phyloP scores from a whole-genome alignment of 2,329 filamentous ascomycete species.

The Cryphonectria carpinicola region DNA sequence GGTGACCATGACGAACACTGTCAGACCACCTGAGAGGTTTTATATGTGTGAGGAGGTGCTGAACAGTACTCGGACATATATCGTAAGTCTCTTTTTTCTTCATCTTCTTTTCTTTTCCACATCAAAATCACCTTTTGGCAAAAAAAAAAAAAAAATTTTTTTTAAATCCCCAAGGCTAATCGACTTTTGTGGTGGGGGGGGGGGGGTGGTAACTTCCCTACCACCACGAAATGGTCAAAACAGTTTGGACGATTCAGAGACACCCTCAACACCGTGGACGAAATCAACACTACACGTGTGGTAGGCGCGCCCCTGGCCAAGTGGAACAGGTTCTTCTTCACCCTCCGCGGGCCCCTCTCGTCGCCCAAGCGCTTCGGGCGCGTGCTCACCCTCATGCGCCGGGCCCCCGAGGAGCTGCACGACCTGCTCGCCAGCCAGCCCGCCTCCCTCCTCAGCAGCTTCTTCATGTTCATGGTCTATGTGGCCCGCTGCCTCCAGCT shows the following conservation, averaged over 20 bases:
- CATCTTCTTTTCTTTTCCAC: too few species aligned
- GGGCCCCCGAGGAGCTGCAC: slow-evolving; percentile 19
- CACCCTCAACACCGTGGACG: neutral
- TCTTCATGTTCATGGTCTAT: slow-evolving; percentile 22
- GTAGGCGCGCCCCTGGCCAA: neutral
- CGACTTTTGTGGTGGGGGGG: neutral
- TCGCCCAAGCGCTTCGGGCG: slow-evolving; percentile 11
- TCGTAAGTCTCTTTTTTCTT: slow-evolving; percentile 2
- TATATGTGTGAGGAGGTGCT: slow-evolving; percentile 22
- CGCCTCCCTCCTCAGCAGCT: slow-evolving; percentile 13
- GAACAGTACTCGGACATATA: slow-evolving; percentile 17
- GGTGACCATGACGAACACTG: neutral
- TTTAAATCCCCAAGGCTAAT: neutral
- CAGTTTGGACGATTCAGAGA: slow-evolving; percentile 10
- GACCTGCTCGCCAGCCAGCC: slow-evolving; percentile 12
- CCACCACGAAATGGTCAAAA: neutral
- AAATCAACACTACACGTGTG: neutral
- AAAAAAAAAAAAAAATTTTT: too few species aligned
- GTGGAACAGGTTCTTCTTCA: slow-evolving; percentile 15
- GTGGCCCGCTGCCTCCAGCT: slow-evolving; percentile 7
- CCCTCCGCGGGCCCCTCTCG: slow-evolving; percentile 6
- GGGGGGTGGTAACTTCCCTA: too few species aligned
- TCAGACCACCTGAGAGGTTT: slow-evolving; percentile 19
- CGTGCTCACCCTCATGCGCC: slow-evolving; percentile 20
- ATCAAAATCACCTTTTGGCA: neutral